Evolutionary conservation across 257 asterid genomes (phyloP), one percentile per base, ranked within the genome.

Genomic region (Knoxia roxburghii): DNA sequence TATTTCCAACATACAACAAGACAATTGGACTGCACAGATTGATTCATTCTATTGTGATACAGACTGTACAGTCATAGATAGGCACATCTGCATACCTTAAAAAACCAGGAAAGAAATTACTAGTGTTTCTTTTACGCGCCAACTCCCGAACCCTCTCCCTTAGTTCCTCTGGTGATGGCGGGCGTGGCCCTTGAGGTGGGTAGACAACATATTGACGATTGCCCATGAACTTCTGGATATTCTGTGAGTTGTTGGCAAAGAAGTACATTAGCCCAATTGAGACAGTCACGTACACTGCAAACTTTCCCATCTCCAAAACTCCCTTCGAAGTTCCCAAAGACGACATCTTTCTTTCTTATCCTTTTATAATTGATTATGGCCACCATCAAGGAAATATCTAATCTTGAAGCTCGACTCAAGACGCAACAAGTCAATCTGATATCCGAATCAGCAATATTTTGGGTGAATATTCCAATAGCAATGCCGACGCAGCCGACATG

Each of bases 211-310:
- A 88, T 75, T 91, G 82, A n/a, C 96, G 94, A 46, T 72, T 74
- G 76, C 95, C 95, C 89, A 92, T 86, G 75, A 86, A 64, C 84
- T 82, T 89, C 83, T 84, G 95, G 64, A 92, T 86, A 83, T 89
- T 89, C 55, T 76, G 71, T 40, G 79, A 71, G 77, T 92, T 85
- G 79, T 85, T 83, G 77, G 98, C 93, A 68, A 84, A 89, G 82
- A 91, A 79, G 63, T 91, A 91, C 96, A 92, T 92, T 71, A 92
- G 72, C 76, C 97, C 95, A 72, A 92, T 79, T 56, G 98, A 97
- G 52, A 89, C 89, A 49, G 75, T 68, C 61, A 92, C 91, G 69
- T 92, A 92, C 1, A 85, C 84, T 24, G 91, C 97, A 61, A 92
- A 89, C 66, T 89, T 92, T 4, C 82, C 98, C 20, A 92, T 85